phyloP scores from a whole-genome alignment of 2,329 filamentous ascomycete species.

The Exserohilum turcica region DNA sequence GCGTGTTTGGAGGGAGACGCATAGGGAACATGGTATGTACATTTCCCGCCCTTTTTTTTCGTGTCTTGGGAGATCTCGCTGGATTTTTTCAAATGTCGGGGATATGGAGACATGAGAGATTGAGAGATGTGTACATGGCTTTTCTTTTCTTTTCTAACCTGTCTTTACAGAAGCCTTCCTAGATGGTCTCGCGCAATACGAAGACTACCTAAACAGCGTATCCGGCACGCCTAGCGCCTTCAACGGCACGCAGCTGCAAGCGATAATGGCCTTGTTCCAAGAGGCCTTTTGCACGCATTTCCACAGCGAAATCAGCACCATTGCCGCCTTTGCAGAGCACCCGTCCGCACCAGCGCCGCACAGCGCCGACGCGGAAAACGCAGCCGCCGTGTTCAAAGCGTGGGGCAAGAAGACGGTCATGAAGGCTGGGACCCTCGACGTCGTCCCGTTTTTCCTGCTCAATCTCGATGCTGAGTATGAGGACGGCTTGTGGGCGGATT shows the following conservation, averaged over 20 bases:
- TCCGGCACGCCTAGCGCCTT: conserved; percentile 24
- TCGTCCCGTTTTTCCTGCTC: conserved; percentile 68
- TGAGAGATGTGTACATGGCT: too few relatives aligned
- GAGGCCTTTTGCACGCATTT: conserved; percentile 38
- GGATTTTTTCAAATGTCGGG: too few relatives aligned
- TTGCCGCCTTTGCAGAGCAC: conserved; percentile 51
- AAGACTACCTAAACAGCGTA: conserved; percentile 28
- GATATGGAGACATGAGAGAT: too few relatives aligned
- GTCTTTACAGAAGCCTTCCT: conserved; percentile 40
- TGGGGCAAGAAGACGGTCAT: conserved; percentile 69
- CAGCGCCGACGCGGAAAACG: conserved; percentile 52
- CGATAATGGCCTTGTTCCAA: conserved; percentile 39
- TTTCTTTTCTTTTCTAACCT: background rate
- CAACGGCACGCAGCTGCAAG: conserved; percentile 27
- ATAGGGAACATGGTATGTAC: conserved; percentile 41
- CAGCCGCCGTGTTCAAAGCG: conserved; percentile 60
- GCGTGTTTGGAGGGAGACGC: conserved; percentile 39
- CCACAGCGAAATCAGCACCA: conserved; percentile 42
- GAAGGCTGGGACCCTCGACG: conserved; percentile 64
- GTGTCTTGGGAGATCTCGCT: too few relatives aligned
- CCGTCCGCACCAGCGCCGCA: conserved; percentile 56
- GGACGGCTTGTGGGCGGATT: conserved; percentile 64
- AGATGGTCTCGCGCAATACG: conserved; percentile 29
- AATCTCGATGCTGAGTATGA: conserved; percentile 66
- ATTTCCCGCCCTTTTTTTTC: background rate